Percentiles rank a stretch among this genome's conserved stretches.
phyloP scores from a whole-genome alignment of 2,329 filamentous ascomycete species.

The Clonostachys rosea region DNA sequence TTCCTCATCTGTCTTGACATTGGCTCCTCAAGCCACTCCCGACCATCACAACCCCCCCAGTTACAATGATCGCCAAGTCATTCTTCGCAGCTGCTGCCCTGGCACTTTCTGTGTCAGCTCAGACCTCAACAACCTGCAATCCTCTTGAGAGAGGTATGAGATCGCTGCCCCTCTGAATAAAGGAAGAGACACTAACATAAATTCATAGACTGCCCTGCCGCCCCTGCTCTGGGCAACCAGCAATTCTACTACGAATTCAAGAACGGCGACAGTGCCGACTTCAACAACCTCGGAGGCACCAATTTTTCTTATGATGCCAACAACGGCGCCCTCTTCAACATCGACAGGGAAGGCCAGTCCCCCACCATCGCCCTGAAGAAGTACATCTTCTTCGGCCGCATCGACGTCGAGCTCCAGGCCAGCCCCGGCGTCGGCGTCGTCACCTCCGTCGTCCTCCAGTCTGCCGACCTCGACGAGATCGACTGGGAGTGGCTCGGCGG shows the following conservation, averaged over 20 bases:
- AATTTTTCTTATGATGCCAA: conserved; percentile 36
- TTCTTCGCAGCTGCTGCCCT: no score
- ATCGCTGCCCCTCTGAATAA: no score
- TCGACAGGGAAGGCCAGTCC: conserved; percentile 59
- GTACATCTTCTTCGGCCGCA: conserved; percentile 95
- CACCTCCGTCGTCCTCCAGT: conserved; percentile 85
- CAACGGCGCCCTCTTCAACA: conserved; percentile 56
- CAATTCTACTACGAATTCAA: conserved; percentile 66
- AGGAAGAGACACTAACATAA: no score
- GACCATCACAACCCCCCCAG: no score
- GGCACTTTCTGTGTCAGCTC: conserved; percentile 10
- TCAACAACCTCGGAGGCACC: conserved; percentile 41
- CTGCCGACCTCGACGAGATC: conserved; percentile 80
- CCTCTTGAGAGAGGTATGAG: conserved; percentile 43
- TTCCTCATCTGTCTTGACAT: no score
- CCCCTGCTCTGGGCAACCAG: conserved; percentile 69
- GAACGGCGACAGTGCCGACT: conserved; percentile 58
- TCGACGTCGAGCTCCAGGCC: conserved; percentile 75
- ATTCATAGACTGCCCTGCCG: conserved; percentile 57
- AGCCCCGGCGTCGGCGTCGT: conserved; percentile 82
- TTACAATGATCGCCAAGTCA: no score
- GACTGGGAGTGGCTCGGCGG: conserved; percentile 95
- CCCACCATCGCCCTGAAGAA: conserved; percentile 73
- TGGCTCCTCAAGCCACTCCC: no score
- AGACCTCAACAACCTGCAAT: conserved; percentile 53